Conservation (phyloP, 2,329 filamentous ascomycete species). For the Aureobasidium zeae region DNA sequence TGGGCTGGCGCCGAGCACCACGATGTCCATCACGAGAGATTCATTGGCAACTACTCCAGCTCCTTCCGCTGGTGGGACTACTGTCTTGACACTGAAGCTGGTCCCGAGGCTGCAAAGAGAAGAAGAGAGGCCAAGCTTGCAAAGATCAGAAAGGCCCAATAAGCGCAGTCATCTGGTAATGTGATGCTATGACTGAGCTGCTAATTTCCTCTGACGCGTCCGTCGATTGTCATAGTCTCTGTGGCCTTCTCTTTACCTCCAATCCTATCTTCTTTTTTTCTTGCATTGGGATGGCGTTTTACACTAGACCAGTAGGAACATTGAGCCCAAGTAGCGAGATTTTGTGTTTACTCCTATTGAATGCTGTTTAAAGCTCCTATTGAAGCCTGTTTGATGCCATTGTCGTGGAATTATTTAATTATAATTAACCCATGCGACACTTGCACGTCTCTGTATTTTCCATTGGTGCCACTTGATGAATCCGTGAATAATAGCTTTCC, state of each 20-base stretch:
- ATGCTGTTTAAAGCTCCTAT: no score
- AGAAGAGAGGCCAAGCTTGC: constrained; percentile 70
- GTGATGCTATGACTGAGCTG: no score
- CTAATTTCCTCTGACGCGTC: no score
- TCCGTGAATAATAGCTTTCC: no score
- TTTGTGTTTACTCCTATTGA: no score
- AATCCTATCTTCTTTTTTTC: constrained; percentile 6
- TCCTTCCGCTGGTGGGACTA: constrained; percentile 99
- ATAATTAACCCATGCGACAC: no score
- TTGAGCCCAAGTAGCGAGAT: no score
- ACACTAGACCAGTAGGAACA: no score
- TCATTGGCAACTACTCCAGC: constrained; percentile 95
- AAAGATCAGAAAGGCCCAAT: constrained; percentile 61
- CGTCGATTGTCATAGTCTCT: background rate
- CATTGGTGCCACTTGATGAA: no score
- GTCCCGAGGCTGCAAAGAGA: constrained; percentile 73
- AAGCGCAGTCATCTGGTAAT: constrained; percentile 23
- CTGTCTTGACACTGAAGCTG: constrained; percentile 84
- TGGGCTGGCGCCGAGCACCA: constrained; percentile 97
- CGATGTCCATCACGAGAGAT: constrained; percentile 94
- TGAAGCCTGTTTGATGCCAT: no score
- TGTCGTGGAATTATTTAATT: no score
- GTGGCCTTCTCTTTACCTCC: constrained; percentile 1
- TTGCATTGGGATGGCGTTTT: constrained; percentile 13
- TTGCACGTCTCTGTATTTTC: no score